Percentiles rank a stretch among this genome's conserved stretches.
These are phyloP conservation scores for Oenanthe javanica DNA, from an alignment of 140 eudicot genomes.

Conservation along the genomic window DNA sequence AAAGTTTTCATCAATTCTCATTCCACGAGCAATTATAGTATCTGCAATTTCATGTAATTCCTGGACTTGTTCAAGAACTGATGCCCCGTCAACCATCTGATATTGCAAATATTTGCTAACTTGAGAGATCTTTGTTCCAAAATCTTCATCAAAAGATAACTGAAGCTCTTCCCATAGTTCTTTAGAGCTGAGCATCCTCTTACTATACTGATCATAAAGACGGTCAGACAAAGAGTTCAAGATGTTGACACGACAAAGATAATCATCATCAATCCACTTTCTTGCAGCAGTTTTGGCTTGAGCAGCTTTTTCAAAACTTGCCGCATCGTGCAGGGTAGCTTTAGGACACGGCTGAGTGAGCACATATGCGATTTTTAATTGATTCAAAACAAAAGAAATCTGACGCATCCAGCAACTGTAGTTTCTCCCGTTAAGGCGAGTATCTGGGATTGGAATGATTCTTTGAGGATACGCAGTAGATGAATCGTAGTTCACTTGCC, in stretches of 20 bases:
- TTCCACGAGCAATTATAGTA: conserved; percentile 44
- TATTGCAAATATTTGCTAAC: conserved; percentile 62
- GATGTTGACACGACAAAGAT: conserved; percentile 59
- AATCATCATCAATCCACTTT: conserved; percentile 65
- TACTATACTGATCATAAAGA: conserved; percentile 50
- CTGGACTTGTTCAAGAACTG: conserved; percentile 60
- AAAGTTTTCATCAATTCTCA: conserved; percentile 53
- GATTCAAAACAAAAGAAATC: conserved; percentile 56
- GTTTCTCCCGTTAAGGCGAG: conserved; percentile 68
- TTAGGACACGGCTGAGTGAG: conserved; percentile 54
- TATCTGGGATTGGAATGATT: conserved; percentile 43
- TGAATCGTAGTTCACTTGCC: conserved; percentile 5
- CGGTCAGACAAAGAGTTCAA: conserved; percentile 59
- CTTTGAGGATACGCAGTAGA: conserved; percentile 20
- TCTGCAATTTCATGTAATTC: conserved; percentile 54
- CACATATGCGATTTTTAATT: conserved; percentile 52
- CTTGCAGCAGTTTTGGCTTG: conserved; percentile 22
- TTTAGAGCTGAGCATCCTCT: conserved; percentile 36
- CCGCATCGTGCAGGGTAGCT: conserved; percentile 13
- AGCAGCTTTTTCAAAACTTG: conserved; percentile 26
- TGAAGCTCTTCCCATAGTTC: conserved; percentile 71
- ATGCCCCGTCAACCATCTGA: conserved; percentile 79
- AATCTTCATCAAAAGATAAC: conserved; percentile 42
- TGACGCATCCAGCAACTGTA: conserved; percentile 64
- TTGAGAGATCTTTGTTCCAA: conserved; percentile 49